These are phyloP conservation scores for Ophiocordyceps camponoti-floridani DNA, from an alignment of 2,329 filamentous ascomycete species.

Conservation along the genomic window DNA sequence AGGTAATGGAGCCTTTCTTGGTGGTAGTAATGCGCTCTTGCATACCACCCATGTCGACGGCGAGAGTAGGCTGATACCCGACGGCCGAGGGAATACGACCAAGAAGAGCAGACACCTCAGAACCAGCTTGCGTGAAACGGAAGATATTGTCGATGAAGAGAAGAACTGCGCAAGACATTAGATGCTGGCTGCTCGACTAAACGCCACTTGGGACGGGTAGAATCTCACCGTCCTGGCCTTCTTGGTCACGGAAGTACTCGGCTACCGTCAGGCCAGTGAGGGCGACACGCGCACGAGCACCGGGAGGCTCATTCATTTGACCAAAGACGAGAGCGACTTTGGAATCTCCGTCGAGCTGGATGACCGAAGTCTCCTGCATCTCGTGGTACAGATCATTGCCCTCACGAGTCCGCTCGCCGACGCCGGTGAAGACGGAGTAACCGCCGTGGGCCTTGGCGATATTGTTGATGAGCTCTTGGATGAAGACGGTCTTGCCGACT, in stretches of 20 bases:
- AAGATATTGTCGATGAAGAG: conserved; percentile 99
- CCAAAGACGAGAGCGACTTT: conserved; percentile 99
- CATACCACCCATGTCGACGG: conserved; percentile 98
- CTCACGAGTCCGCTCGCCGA: conserved; percentile 99
- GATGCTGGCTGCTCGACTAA: background rate
- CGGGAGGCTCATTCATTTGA: conserved; percentile 99
- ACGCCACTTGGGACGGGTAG: conserved; percentile 3
- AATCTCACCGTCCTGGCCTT: conserved; percentile 67
- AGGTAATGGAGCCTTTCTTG: conserved; percentile 98
- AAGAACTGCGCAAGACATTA: conserved; percentile 41
- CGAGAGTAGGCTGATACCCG: conserved; percentile 98
- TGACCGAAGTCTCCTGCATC: conserved; percentile 99
- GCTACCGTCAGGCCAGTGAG: conserved; percentile 72
- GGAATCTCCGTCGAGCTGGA: conserved; percentile 96
- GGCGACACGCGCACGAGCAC: conserved; percentile 98
- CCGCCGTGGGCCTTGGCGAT: conserved; percentile 99
- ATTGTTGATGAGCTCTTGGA: conserved; percentile 99
- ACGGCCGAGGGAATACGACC: conserved; percentile 99
- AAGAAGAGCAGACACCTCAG: conserved; percentile 96
- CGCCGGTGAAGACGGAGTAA: conserved; percentile 99
- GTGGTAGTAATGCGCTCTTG: conserved; percentile 99
- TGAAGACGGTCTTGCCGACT: conserved; percentile 99
- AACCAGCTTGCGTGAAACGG: conserved; percentile 99
- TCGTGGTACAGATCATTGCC: conserved; percentile 99
- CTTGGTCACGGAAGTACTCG: conserved; percentile 62